A percentile compares a stretch with the other conserved stretches of the same genome.
Evolutionary conservation across 139 green algal species (phyloP).

Genomic region (Diplosphaera chodatii): DNA sequence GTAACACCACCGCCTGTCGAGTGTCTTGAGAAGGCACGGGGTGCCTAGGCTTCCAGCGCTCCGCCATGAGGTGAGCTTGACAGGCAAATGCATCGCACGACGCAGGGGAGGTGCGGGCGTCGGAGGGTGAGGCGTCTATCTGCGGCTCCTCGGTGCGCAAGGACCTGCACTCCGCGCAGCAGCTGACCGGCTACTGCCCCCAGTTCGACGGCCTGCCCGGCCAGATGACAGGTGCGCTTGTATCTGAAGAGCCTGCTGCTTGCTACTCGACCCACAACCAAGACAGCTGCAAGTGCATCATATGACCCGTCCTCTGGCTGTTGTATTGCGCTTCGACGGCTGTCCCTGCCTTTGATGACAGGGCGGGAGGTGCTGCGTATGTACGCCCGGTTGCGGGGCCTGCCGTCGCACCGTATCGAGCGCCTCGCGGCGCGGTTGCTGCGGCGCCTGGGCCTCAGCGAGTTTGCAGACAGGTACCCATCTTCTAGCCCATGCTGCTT

Average conservation of each 20-base stretch:
- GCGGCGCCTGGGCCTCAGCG: slow-evolving; percentile 37
- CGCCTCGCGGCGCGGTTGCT: slow-evolving; percentile 34
- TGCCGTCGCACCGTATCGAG: slow-evolving; percentile 22
- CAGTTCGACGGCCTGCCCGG: slow-evolving; percentile 53
- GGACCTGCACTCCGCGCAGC: slow-evolving; percentile 30
- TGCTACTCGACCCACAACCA: too few species aligned
- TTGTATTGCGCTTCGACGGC: too few species aligned
- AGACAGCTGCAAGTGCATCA: too few species aligned
- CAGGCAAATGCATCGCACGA: too few species aligned
- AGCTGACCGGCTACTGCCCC: slow-evolving; percentile 67
- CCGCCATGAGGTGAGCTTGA: too few species aligned
- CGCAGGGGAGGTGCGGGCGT: slow-evolving; percentile 45
- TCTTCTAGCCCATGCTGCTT: too few species aligned
- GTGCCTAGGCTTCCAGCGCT: too few species aligned
- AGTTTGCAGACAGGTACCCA: slow-evolving; percentile 24
- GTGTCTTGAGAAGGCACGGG: too few species aligned
- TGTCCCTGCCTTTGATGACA: too few species aligned
- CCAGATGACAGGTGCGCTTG: slow-evolving; percentile 14
- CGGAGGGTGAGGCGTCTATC: slow-evolving; percentile 51
- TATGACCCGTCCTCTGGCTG: too few species aligned
- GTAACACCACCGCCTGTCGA: too few species aligned
- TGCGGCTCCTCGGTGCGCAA: slow-evolving; percentile 39
- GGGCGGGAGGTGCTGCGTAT: slow-evolving; percentile 51
- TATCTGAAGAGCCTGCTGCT: too few species aligned
- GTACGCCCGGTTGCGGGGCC: slow-evolving; percentile 52